Base-by-base conservation (phyloP, 2,329 filamentous ascomycete genomes). In the Aspergillus fumigatus region DNA sequence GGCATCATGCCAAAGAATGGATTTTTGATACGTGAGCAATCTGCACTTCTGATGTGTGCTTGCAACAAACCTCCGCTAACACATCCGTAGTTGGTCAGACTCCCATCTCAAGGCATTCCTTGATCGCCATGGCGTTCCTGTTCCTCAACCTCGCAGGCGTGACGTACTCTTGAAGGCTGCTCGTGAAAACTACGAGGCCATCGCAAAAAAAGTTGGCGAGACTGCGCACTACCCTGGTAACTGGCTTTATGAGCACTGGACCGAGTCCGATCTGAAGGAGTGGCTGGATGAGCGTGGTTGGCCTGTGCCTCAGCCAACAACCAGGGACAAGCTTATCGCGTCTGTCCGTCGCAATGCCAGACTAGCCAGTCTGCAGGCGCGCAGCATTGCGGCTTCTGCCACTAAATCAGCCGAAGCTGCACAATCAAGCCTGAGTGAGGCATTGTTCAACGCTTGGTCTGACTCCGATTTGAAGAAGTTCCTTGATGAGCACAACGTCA, bases 101-200 rank as follows among this genome's bases (percentile, higher is more conserved):
- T 97, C 92, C 63, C 88, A 95, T 73, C 82, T 99, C 64, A 97
- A 97, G 82, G 79, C 89, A 1, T 97, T 97, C 77, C 88, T 92
- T 61, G 93, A 97, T 74, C 88, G 88, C 73, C 84, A 97, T 74
- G 84, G 84, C 61, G 91, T 99, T 67, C 90, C 92, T 56, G 89
- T 89, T 63, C 92, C 93, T 54, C 89, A 95, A 68, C 93, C 93
- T 57, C 89, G 89, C 68, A 88, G 88, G 68, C 89, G 92, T 67
- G 93, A 97, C 72, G 86, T 84, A 26, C 78, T 97, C 48, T 81
- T 97, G 63, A 83, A 88, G 66, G 85, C 90, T 66, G 84, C 87
- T 58, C 90, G 93, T 61, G 82, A 88, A 62, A 92, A 86, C 75
- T 97, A 96, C 70, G 89, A 96, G 65, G 76, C 83, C 1, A 76